These are phyloP conservation scores for Saccharomycopsis guyanensis DNA, from an alignment of 805 yeast species.

Conservation along the genomic window DNA sequence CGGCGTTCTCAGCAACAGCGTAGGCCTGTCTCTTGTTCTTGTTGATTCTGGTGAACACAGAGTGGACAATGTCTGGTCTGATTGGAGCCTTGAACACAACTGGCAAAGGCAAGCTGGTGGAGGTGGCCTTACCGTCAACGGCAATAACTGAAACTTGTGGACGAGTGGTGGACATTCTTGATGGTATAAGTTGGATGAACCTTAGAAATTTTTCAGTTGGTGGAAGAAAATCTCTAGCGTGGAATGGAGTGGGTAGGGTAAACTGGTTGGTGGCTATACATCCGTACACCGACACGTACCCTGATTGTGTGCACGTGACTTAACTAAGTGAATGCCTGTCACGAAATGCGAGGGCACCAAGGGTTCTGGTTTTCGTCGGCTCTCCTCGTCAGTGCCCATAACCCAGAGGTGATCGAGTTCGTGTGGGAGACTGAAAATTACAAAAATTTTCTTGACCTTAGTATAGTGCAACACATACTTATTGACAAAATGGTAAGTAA, in stretches of 20 bases:
- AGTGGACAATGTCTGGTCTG: conserved; percentile 98
- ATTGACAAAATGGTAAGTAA: background rate
- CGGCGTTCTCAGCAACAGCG: conserved; percentile 99
- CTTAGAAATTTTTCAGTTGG: background rate
- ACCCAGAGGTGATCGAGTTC: too few relatives aligned
- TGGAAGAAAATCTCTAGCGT: background rate
- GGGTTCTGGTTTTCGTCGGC: too few relatives aligned
- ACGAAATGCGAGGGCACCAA: too few relatives aligned
- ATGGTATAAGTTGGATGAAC: conserved; percentile 9
- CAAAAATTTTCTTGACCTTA: background rate
- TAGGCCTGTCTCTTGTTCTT: conserved; percentile 99
- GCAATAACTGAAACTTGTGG: conserved; percentile 97
- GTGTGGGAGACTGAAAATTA: too few relatives aligned
- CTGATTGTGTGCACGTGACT: too few relatives aligned
- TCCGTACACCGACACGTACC: background rate
- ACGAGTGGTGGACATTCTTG: conserved; percentile 56
- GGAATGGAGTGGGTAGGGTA: background rate
- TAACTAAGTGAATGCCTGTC: too few relatives aligned
- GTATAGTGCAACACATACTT: background rate
- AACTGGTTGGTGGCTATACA: background rate
- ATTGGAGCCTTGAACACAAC: conserved; percentile 99
- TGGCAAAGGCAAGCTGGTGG: conserved; percentile 85
- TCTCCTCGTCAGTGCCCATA: too few relatives aligned
- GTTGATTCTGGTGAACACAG: conserved; percentile 97
- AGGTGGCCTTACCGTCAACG: conserved; percentile 78